phyloP scores from a whole-genome alignment of 2,329 filamentous ascomycete genomes.

The Trichoderma semiorbis region DNA sequence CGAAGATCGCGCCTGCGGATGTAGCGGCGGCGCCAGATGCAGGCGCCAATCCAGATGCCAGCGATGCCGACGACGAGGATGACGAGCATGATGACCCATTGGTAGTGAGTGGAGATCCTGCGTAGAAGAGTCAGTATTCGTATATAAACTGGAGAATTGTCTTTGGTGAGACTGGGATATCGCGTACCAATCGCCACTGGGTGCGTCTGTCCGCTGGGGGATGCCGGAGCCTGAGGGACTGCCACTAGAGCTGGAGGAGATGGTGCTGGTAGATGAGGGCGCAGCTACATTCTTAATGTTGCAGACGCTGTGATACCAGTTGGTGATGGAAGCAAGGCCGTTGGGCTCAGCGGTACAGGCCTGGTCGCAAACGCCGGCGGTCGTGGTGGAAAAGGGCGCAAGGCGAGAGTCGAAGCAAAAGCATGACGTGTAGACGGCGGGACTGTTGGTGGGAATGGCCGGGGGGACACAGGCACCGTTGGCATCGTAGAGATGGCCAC shows the following conservation, averaged over 20 bases:
- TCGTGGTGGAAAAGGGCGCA: slow-evolving; percentile 52
- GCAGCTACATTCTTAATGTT: slow-evolving; percentile 34
- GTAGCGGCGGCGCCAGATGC: slow-evolving; percentile 70
- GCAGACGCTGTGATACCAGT: slow-evolving; percentile 71
- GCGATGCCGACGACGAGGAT: slow-evolving; percentile 67
- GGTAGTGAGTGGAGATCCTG: slow-evolving; percentile 68
- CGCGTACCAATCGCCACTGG: slow-evolving; percentile 47
- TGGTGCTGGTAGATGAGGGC: slow-evolving; percentile 17
- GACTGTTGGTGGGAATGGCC: slow-evolving; percentile 44
- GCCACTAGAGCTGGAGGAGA: slow-evolving; percentile 17
- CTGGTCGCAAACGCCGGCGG: slow-evolving; percentile 59
- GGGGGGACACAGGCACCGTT: slow-evolving; percentile 68
- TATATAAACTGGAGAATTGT: background rate
- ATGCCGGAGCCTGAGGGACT: slow-evolving; percentile 4
- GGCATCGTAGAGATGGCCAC: slow-evolving; percentile 63
- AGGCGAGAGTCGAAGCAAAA: slow-evolving; percentile 68
- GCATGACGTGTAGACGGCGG: slow-evolving; percentile 60
- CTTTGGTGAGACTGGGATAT: background rate
- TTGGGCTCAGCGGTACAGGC: slow-evolving; percentile 50
- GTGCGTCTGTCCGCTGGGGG: slow-evolving; percentile 21
- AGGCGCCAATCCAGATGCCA: slow-evolving; percentile 63
- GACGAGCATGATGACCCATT: slow-evolving; percentile 80
- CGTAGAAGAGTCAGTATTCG: background rate
- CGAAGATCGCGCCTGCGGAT: slow-evolving; percentile 64
- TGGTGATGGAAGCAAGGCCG: slow-evolving; percentile 54